A percentile compares a stretch with the other conserved stretches of the same genome.
Conservation (phyloP, 2,329 filamentous ascomycete genomes). For the Cytospora leucostoma region DNA sequence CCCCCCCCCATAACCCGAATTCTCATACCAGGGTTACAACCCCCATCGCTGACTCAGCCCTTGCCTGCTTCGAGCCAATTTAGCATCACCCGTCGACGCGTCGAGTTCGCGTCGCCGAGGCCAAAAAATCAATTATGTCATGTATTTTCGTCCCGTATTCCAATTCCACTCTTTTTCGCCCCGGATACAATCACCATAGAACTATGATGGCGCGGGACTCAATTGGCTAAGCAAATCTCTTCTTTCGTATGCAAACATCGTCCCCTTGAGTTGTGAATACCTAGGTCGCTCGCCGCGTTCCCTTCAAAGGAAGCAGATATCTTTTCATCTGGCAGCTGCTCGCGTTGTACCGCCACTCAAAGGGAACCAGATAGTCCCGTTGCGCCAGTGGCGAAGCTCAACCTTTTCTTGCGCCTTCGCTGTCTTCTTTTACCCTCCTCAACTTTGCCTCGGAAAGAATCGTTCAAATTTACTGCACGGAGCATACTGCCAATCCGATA, state of each 20-base stretch:
- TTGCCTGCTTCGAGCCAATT: too few relatives aligned
- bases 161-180: not conserved
- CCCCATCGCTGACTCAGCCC: conserved; percentile 9
- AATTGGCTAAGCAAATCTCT: conserved; percentile 5
- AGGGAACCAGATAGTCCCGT: not conserved
- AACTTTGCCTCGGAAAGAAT: not conserved
- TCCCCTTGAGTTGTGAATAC: not conserved
- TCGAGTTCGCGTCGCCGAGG: conserved; percentile 6
- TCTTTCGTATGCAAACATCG: not conserved
- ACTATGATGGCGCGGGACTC: not conserved
- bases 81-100: conserved; percentile 14
- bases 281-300: not conserved
- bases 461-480: not conserved
- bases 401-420: not conserved
- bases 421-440: not conserved
- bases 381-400: conserved; percentile 7
- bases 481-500: not conserved
- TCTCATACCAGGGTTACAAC: not conserved
- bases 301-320: not conserved
- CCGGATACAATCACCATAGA: not conserved
- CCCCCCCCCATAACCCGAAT: not conserved
- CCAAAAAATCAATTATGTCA: conserved; percentile 19
- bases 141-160: conserved; percentile 12
- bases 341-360: not conserved
- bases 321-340: not conserved